Evolutionary conservation across 75 land plant species (phyloP).

Genomic region (Gnetum montanum): DNA sequence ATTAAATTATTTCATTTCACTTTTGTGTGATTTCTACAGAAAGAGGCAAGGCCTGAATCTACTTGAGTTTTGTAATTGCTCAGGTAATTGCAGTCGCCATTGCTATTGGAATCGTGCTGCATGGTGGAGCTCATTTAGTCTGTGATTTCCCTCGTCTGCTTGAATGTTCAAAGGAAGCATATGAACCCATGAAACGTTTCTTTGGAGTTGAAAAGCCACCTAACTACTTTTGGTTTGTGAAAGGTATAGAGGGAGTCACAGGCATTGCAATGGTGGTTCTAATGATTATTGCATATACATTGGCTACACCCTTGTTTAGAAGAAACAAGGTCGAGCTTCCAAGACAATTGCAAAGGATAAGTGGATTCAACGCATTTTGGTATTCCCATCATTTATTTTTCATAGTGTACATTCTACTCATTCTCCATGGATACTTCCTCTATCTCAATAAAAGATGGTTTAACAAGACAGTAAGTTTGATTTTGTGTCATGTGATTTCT

Average conservation of each 20-base stretch:
- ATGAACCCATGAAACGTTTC: constrained; percentile 13
- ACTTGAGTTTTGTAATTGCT: not conserved
- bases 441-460: constrained; percentile 23
- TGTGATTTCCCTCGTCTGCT: constrained; percentile 33
- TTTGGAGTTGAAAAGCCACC: constrained; percentile 30
- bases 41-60: not conserved
- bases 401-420: constrained; percentile 32
- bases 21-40: not conserved
- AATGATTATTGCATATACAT: constrained; percentile 39
- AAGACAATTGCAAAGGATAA: constrained; percentile 26
- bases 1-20: no score
- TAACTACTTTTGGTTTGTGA: constrained; percentile 26
- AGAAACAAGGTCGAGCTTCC: constrained; percentile 38
- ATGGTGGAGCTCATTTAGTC: constrained; percentile 19
- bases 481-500: not conserved
- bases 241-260: constrained; percentile 28
- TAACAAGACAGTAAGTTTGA: constrained; percentile 23
- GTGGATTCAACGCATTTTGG: constrained; percentile 70
- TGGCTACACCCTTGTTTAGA: constrained; percentile 50
- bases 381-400: constrained; percentile 55
- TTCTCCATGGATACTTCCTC: constrained; percentile 36
- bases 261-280: constrained; percentile 38
- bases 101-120: constrained; percentile 17
- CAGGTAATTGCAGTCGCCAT: constrained; percentile 16
- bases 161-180: constrained; percentile 10